Base-by-base conservation (phyloP, 306 rosid species). In the Sphenostylis stenocarpa region DNA sequence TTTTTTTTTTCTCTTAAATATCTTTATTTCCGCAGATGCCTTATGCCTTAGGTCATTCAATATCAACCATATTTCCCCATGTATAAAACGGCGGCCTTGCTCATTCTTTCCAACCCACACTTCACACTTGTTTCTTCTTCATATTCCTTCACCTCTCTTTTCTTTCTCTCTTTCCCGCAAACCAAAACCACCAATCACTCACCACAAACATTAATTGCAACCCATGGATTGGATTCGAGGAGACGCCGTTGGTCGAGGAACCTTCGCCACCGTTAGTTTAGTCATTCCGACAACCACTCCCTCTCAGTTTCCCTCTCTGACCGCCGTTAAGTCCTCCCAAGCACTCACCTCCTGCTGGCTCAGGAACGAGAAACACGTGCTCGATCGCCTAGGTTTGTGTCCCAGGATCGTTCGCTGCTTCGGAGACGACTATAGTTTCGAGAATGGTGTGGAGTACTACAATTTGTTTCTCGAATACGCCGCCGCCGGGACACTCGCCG, bases 141-240 rank as follows among this genome's bases (percentile, higher is more conserved):
- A 4, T n/a, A 5, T 26, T 26, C 28, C 28, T 41, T 12, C 41
- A 9, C 4, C 16, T 68, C 52, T 45, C 66, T 33, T 67, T 23
- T 45, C 60, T 76, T 73, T 48, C 69, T 78, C 65, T 47, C 61
- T 76, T 70, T 48, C 23, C 11, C 58, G 58, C 80, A 24, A 43
- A 57, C 64, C 75, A 58, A 23, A 48, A 31, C 15, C 38, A 44
- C 57, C 10, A 15, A 21, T n/a, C 31, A 17, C 4, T 4, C 21
- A 63, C 24, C 20, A 0, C 68, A 7, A 5, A 31, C 16, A 19
- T n/a, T n/a, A 16, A 6, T 38, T 36, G 17, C 17, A 28, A 13
- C 0, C 73, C 47, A 92, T 96, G 99, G 90, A 86, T 65, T 96
- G 98, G 99, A 33, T 83, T 85, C 92, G 99, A 56, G 97, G 99